Conservation (phyloP, 352 stramenopile species). For the Globisporangium nunn region DNA sequence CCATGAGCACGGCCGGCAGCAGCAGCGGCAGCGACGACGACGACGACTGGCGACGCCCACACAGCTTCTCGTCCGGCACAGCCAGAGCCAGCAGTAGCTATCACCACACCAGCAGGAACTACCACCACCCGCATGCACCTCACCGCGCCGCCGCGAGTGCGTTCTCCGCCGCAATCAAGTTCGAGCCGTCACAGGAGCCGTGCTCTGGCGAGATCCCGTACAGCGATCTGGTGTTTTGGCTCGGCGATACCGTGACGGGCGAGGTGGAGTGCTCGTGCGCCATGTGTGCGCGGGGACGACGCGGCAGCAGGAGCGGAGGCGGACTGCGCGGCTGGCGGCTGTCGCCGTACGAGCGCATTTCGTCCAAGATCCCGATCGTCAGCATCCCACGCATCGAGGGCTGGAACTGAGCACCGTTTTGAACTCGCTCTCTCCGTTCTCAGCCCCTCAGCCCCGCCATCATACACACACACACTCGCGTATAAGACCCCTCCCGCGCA, state of each 20-base stretch:
- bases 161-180: conserved; percentile 5
- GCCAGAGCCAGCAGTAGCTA: neutral
- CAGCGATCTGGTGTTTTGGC: conserved; percentile 50
- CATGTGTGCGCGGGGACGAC: conserved; percentile 15
- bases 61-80: neutral
- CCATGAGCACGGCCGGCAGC: neutral
- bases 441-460: too few species aligned
- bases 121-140: neutral
- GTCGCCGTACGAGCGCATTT: conserved; percentile 37
- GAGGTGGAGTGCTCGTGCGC: conserved; percentile 38
- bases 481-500: too few species aligned
- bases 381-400: conserved; percentile 52
- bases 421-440: neutral
- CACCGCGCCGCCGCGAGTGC: neutral
- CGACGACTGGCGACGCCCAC: conserved; percentile 1
- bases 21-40: neutral
- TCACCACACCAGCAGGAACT: neutral
- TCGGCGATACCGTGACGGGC: conserved; percentile 38
- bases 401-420: conserved; percentile 35
- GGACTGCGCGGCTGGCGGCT: conserved; percentile 10
- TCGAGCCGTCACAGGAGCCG: conserved; percentile 45
- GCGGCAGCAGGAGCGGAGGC: too few species aligned
- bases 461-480: too few species aligned
- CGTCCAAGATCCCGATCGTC: conserved; percentile 51
- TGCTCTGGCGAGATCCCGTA: conserved; percentile 50